phyloP scores from a whole-genome alignment of 148 eudicot genomes.

The Fagopyrum homotropicum region DNA sequence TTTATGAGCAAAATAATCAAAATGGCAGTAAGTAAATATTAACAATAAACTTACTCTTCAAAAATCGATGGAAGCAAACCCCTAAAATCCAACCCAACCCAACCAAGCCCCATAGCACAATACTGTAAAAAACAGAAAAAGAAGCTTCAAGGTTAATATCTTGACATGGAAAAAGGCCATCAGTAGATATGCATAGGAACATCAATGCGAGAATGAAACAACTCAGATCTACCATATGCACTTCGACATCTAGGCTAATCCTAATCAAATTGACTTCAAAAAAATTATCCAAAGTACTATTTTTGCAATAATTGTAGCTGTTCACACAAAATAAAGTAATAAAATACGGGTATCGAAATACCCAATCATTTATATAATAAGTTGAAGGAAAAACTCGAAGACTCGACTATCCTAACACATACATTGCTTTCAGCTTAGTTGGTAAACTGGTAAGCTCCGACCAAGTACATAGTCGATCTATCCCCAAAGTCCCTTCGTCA shows the following conservation, averaged over 20 bases:
- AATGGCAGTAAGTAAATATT: background rate
- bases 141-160: background rate
- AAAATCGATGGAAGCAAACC: slow-evolving; percentile 95
- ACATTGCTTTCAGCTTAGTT: background rate
- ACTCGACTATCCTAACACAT: background rate
- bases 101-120: slow-evolving; percentile 96
- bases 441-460: background rate
- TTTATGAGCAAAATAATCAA: background rate
- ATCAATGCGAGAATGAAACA: background rate
- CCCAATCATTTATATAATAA: background rate
- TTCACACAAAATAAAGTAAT: background rate
- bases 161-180: background rate
- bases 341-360: background rate
- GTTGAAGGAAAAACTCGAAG: background rate
- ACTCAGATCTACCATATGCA: background rate
- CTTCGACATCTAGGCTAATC: background rate
- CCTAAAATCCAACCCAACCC: slow-evolving; percentile 98
- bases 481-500: background rate
- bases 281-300: background rate
- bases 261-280: background rate
- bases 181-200: background rate
- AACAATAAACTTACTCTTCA: slow-evolving; percentile 63
- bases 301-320: background rate
- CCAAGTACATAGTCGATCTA: background rate
- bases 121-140: slow-evolving; percentile 45